Base-by-base conservation (phyloP, 75 land plant species). In the Sequoiadendron giganteum region DNA sequence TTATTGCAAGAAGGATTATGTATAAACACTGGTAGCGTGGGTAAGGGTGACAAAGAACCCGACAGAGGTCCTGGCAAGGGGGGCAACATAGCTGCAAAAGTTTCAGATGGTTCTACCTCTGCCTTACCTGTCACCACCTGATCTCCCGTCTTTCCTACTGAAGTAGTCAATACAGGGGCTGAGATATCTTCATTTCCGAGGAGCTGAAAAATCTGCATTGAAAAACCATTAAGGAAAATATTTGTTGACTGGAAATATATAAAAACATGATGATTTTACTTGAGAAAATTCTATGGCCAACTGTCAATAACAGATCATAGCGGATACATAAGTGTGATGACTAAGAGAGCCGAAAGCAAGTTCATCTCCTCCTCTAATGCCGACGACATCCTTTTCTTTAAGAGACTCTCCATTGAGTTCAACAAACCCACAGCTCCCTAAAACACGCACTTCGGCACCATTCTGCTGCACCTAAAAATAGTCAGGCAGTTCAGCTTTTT, bases 241-340 rank as follows among this genome's bases (percentile, higher is more conserved):
- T 32, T 85, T 90, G 90, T 91, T 88, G 90, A 83, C 39, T 15
- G 36, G 5, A 76, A 78, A 78, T 90, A 84, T 91, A 92, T 89
- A 90, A 92, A 84, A 19, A 56, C 30, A 39, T 14, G 70, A 82
- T 25, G 40, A 49, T 40, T 30, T 16, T 49, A 14, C 45, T 85
- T 5, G 49, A 43, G 45, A 43, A 85, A n/a, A 25, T 85, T 47
- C 3, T 43, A 42, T 4, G 34, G 16, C 85, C 45, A 85, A 32
- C 47, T 85, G 18, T 58, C 32, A 45, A 21, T 30, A 10, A 25
- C 8, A 83, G 7, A 32, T 1, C 0, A 11, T 85, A 89, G 88
- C 89, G 96, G 96, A 96, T 96, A 96, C 97, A 91, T 95, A 95
- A 76, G 97, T 88, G 93, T 93, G 92, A 32, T 88, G 89, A 1